A percentile compares a stretch with the other conserved stretches of the same genome.
These are phyloP conservation scores for Pseudotsuga menziesii DNA, from an alignment of 75 land plant genomes.

Conservation along the genomic window DNA sequence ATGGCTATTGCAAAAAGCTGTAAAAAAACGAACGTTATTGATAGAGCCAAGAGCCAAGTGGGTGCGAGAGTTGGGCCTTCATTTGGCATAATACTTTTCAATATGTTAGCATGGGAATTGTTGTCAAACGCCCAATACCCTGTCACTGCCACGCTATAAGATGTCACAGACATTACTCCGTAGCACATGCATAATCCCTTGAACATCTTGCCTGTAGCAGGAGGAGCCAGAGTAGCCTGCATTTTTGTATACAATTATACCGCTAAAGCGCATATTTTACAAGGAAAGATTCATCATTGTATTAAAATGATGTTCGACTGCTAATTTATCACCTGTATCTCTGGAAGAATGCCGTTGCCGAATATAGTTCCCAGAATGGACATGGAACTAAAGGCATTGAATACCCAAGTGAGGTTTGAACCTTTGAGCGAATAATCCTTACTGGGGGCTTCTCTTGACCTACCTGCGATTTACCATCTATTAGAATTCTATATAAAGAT, in stretches of 20 bases:
- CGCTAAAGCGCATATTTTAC: too few relatives aligned
- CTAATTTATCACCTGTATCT: constrained; percentile 67
- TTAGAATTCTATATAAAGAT: too few relatives aligned
- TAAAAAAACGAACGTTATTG: constrained; percentile 50
- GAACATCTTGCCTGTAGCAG: constrained; percentile 85
- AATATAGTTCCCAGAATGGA: constrained; percentile 71
- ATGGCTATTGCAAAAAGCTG: constrained; percentile 83
- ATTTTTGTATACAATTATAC: not conserved
- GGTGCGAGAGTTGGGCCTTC: constrained; percentile 68
- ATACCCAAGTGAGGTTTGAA: constrained; percentile 24
- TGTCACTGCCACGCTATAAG: constrained; percentile 64
- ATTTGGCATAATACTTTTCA: constrained; percentile 61
- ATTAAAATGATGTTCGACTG: too few relatives aligned
- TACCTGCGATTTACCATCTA: too few relatives aligned
- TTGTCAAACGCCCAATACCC: constrained; percentile 95
- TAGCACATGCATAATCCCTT: constrained; percentile 83
- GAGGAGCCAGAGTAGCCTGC: constrained; percentile 95
- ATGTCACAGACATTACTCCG: constrained; percentile 57
- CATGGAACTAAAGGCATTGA: constrained; percentile 62
- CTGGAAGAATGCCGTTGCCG: constrained; percentile 88
- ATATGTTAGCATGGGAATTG: constrained; percentile 54
- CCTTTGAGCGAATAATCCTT: constrained; percentile 62
- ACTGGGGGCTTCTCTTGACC: constrained; percentile 58
- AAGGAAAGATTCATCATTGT: too few relatives aligned
- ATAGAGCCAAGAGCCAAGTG: constrained; percentile 57